phyloP scores from a whole-genome alignment of 148 eudicot species.

The Nepenthes gracilis region DNA sequence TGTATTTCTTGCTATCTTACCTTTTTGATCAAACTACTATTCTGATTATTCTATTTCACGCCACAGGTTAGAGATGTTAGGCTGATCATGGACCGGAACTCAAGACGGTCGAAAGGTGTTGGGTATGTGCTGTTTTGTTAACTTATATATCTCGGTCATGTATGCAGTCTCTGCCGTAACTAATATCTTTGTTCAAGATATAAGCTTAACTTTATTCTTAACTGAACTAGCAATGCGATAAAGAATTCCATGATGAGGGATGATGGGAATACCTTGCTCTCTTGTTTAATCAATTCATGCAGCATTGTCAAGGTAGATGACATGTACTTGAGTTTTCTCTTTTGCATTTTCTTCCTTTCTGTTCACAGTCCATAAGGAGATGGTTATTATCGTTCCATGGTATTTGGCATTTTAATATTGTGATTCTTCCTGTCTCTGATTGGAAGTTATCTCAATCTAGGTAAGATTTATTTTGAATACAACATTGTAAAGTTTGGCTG shows the following conservation, averaged over 20 bases:
- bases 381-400: too few relatives aligned
- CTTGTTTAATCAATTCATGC: slow-evolving; percentile 52
- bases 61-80: slow-evolving; percentile 90
- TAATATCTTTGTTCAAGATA: slow-evolving; percentile 21
- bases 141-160: slow-evolving; percentile 6
- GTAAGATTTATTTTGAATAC: slow-evolving; percentile 26
- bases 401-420: not conserved
- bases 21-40: not conserved
- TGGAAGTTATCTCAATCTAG: slow-evolving; percentile 27
- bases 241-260: slow-evolving; percentile 52
- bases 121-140: slow-evolving; percentile 48
- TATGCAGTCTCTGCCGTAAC: slow-evolving; percentile 10
- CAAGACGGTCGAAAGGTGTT: slow-evolving; percentile 96
- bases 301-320: slow-evolving; percentile 51
- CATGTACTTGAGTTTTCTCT: slow-evolving; percentile 27
- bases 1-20: too few relatives aligned
- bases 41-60: slow-evolving; percentile 3
- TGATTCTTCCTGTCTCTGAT: slow-evolving; percentile 12
- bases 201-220: slow-evolving; percentile 40
- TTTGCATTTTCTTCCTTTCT: slow-evolving; percentile 7
- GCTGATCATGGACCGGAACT: slow-evolving; percentile 90
- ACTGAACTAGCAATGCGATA: slow-evolving; percentile 48
- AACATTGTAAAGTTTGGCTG: slow-evolving; percentile 18
- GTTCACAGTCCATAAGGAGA: not conserved
- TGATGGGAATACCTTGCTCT: slow-evolving; percentile 49